Evolutionary conservation across 768 basidiomycete species (phyloP), one percentile per base, ranked within the genome.

Genomic region (Mycena vulgaris): DNA sequence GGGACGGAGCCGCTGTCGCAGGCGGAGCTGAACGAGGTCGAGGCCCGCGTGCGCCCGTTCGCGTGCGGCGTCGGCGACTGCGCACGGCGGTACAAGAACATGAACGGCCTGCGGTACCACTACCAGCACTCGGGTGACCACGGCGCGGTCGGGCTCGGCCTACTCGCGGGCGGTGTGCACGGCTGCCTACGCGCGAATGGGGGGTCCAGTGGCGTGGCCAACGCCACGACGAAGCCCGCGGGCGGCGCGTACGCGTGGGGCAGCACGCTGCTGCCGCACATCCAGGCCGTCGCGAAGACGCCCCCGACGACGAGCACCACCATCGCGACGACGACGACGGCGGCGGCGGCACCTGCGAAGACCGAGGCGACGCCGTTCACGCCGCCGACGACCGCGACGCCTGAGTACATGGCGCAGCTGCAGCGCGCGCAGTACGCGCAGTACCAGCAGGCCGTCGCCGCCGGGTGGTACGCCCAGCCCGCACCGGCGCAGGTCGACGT

Each of bases 101-200:
- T 98, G 96, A 98, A 98, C 80, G 97, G 97, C 0, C 83, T 98
- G 70, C 83, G 94, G 76, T 99, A 99, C 72, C 97, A 99, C 81
- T 99, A 98, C 78, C 94, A 96, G 80, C 97, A 99, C 81, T 93
- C 93, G 25, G 97, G 97, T 14, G 95, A 96, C 48, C 98, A 99
- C 80, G 97, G 97, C 5, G 92, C 93, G 8, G 87, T 95, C 47
- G 98, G 98, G 7, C 85, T 98, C 0, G 89, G 91, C 49, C 83
- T 98, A 75, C 87, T 98, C 49, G 94, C 95, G 5, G 89, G 88
- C 60, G 93, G 94, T 4, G 84, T 90, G 73, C 93, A 90, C 75
- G 87, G 88, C 66, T 89, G 87, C 70, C 68, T 89, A 45, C 66
- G n/a, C 35, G 52, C 51, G 25, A 49, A 49, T 21, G 42, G 10